Conservation (phyloP, 1,139 yeast genomes). For the Zygoascus hellenicus region DNA sequence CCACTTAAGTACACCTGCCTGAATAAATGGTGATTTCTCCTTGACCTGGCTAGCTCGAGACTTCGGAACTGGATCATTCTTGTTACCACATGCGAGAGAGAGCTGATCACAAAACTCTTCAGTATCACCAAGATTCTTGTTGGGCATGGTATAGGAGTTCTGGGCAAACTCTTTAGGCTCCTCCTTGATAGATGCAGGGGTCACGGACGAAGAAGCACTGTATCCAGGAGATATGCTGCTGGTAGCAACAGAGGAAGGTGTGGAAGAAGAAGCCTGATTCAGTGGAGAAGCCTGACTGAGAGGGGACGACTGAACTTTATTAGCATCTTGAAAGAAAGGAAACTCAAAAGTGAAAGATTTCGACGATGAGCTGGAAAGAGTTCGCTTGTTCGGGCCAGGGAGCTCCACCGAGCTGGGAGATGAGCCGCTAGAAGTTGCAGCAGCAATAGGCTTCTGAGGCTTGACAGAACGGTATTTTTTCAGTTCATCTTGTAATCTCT, state of each 20-base stretch:
- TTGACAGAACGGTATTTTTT: constrained; percentile 40
- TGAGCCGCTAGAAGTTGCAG: background rate
- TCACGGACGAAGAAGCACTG: constrained; percentile 2
- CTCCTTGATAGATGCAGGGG: constrained; percentile 6
- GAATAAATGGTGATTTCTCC: constrained; percentile 18
- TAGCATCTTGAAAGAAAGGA: constrained; percentile 31
- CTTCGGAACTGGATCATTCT: constrained; percentile 54
- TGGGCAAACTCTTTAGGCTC: background rate
- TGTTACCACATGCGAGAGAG: constrained; percentile 78
- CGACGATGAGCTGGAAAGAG: constrained; percentile 2
- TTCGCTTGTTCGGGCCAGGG: background rate
- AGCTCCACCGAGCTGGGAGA: constrained; percentile 2
- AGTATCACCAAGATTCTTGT: constrained; percentile 4
- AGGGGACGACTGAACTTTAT: constrained; percentile 3
- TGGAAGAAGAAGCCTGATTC: constrained; percentile 11
- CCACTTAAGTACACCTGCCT: constrained; percentile 21
- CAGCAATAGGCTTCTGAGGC: background rate
- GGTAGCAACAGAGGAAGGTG: constrained; percentile 12
- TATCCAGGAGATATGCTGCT: constrained; percentile 1
- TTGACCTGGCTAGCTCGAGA: constrained; percentile 13
- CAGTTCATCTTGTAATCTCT: constrained; percentile 65
- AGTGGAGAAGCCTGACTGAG: background rate
- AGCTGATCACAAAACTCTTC: constrained; percentile 68
- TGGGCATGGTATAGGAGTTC: too few relatives aligned
- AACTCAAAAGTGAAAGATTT: constrained; percentile 38